phyloP scores from a whole-genome alignment of 306 rosid genomes.

The Sindora glabra region DNA sequence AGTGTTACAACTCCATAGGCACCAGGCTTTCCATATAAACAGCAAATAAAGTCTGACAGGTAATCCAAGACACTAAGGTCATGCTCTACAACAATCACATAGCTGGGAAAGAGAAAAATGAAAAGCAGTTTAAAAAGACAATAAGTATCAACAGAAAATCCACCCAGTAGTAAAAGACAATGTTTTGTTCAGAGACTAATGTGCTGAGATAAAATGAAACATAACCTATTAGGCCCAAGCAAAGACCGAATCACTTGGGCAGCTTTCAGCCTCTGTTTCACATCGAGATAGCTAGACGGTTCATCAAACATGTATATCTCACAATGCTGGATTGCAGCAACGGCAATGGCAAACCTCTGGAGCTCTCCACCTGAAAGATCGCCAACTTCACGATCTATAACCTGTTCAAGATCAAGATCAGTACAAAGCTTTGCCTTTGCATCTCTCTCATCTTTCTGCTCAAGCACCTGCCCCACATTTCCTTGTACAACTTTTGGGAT shows the following conservation, averaged over 20 bases:
- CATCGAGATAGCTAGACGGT: slow-evolving; percentile 98
- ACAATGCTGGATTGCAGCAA: slow-evolving; percentile 86
- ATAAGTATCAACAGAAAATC: neutral
- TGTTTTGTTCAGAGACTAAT: neutral
- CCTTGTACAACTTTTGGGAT: slow-evolving; percentile 99
- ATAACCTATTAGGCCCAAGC: slow-evolving; percentile 84
- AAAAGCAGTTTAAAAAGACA: slow-evolving; percentile 14
- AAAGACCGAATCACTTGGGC: slow-evolving; percentile 89
- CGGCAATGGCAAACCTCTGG: slow-evolving; percentile 98
- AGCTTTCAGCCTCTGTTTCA: slow-evolving; percentile 93
- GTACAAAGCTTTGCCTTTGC: slow-evolving; percentile 59
- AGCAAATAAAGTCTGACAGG: slow-evolving; percentile 96
- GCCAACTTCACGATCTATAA: slow-evolving; percentile 89
- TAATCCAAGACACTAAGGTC: slow-evolving; percentile 98
- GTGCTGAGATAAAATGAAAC: neutral
- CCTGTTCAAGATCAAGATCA: slow-evolving; percentile 90
- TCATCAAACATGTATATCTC: slow-evolving; percentile 98
- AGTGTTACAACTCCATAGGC: slow-evolving; percentile 98
- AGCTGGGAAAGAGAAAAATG: slow-evolving; percentile 49
- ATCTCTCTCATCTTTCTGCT: slow-evolving; percentile 78
- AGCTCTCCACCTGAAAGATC: slow-evolving; percentile 99
- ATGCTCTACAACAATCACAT: slow-evolving; percentile 97
- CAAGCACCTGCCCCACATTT: slow-evolving; percentile 88
- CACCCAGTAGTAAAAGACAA: neutral
- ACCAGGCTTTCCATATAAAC: slow-evolving; percentile 97